Evolutionary conservation across 305 asterid genomes (phyloP).

Genomic region (Solanum hybrid): DNA sequence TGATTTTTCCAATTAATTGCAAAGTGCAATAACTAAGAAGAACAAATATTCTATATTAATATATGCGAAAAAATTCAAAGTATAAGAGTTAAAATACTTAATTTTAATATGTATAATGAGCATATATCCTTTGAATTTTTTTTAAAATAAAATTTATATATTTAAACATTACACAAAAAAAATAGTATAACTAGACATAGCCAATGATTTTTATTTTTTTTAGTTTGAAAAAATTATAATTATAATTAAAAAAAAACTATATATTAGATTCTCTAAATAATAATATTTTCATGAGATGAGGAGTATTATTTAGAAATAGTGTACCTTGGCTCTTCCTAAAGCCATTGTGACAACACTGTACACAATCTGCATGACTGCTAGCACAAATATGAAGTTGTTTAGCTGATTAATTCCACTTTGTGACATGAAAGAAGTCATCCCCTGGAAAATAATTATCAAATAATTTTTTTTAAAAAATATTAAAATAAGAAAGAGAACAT

Average conservation of each 20-base stretch:
- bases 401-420: conserved; percentile 47
- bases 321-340: conserved; percentile 67
- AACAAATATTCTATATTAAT: background rate
- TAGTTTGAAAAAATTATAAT: background rate
- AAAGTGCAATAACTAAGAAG: background rate
- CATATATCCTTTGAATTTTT: background rate
- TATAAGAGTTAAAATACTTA: background rate
- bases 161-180: background rate
- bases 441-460: conserved; percentile 18
- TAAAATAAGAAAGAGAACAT: background rate
- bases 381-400: conserved; percentile 55
- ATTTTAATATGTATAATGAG: background rate
- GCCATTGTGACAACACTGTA: conserved; percentile 57
- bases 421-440: conserved; percentile 53
- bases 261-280: background rate
- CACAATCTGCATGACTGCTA: conserved; percentile 63
- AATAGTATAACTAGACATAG: background rate
- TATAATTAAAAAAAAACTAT: background rate
- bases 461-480: background rate
- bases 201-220: background rate
- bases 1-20: background rate
- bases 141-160: background rate
- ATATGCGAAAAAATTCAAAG: background rate
- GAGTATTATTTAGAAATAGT: background rate
- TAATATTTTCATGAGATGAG: background rate